phyloP scores from a whole-genome alignment of 148 eudicot species.

The Oxyria digyna region DNA sequence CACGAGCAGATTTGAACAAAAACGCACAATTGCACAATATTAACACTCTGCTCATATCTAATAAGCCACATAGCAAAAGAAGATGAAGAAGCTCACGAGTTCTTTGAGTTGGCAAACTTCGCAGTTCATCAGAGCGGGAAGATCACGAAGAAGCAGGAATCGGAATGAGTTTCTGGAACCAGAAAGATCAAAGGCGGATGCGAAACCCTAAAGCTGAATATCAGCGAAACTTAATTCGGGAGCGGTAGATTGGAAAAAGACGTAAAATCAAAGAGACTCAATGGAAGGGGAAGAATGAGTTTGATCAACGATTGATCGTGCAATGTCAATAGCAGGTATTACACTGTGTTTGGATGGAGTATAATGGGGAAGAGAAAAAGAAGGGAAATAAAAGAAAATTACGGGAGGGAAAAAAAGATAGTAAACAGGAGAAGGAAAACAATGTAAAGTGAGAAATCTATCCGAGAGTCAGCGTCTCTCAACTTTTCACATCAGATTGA shows the following conservation, averaged over 20 bases:
- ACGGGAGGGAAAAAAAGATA: too few species aligned
- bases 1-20: not conserved
- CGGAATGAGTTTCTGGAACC: conserved; percentile 1
- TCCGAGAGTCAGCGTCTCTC: too few species aligned
- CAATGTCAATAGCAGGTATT: too few species aligned
- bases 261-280: not conserved
- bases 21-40: not conserved
- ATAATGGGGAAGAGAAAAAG: too few species aligned
- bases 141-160: conserved; percentile 13
- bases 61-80: not conserved
- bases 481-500: too few species aligned
- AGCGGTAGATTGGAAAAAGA: not conserved
- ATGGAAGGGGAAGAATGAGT: not conserved
- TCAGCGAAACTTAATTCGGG: not conserved
- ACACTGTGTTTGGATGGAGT: too few species aligned
- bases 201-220: not conserved
- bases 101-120: conserved; percentile 97
- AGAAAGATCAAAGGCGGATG: not conserved
- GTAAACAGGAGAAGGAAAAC: too few species aligned
- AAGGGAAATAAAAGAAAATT: too few species aligned
- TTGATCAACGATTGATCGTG: too few species aligned
- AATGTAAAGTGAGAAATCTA: too few species aligned
- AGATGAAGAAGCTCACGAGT: conserved; percentile 38
- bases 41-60: too few species aligned
- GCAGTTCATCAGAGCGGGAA: conserved; percentile 53